These are phyloP conservation scores for Hortaea werneckii DNA, from an alignment of 2,329 filamentous ascomycete genomes.

Conservation along the genomic window DNA sequence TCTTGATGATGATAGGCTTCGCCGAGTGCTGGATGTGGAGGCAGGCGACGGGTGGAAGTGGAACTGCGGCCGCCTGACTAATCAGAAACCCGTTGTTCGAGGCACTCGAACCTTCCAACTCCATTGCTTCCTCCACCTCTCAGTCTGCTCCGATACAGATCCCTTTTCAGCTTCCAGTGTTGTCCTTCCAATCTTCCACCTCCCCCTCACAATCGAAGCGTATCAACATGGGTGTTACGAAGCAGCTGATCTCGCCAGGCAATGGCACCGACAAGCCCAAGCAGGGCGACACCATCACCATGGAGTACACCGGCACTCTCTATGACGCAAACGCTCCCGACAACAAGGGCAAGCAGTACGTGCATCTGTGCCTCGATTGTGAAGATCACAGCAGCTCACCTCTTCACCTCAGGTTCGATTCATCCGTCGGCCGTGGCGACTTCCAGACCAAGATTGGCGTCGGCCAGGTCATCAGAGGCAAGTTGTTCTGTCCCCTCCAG, in stretches of 20 bases:
- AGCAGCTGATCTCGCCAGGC: constrained; percentile 54
- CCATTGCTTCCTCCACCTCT: background rate
- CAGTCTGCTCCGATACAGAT: background rate
- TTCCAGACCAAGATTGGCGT: constrained; percentile 72
- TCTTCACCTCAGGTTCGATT: constrained; percentile 65
- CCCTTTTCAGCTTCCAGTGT: too few relatives aligned
- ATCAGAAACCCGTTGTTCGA: too few relatives aligned
- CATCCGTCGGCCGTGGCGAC: constrained; percentile 65
- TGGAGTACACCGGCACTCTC: constrained; percentile 86
- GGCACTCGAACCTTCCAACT: background rate
- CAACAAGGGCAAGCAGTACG: constrained; percentile 62
- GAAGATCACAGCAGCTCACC: background rate
- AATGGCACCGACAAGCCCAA: constrained; percentile 50
- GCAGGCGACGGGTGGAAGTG: too few relatives aligned
- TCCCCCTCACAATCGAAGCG: background rate
- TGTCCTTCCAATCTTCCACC: too few relatives aligned
- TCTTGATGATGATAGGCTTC: too few relatives aligned
- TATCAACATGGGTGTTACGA: constrained; percentile 50
- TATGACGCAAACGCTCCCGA: constrained; percentile 53
- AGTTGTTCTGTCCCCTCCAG: background rate
- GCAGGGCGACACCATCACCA: constrained; percentile 63
- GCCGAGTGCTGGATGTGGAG: too few relatives aligned
- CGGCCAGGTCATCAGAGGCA: constrained; percentile 78
- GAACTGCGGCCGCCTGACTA: too few relatives aligned
- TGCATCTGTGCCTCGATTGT: constrained; percentile 6